These are phyloP conservation scores for Blastobotrys attinorum DNA, from an alignment of 805 yeast genomes.

Conservation along the genomic window DNA sequence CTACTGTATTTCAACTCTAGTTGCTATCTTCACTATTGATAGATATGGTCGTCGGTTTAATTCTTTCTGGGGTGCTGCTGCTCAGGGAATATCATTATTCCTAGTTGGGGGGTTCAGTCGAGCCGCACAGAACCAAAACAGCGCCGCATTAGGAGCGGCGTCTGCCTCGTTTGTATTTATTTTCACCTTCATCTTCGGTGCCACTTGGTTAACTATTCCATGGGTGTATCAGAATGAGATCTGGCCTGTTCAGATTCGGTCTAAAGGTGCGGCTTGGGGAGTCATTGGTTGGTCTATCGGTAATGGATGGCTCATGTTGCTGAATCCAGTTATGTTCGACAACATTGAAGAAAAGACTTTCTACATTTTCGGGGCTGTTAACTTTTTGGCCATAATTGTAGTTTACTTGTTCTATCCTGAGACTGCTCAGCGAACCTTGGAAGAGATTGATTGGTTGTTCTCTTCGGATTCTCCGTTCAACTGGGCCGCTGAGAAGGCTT, in stretches of 20 bases:
- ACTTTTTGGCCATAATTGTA: constrained; percentile 18
- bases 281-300: constrained; percentile 27
- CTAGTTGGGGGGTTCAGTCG: constrained; percentile 33
- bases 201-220: constrained; percentile 25
- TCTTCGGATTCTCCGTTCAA: constrained; percentile 5
- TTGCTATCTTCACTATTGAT: constrained; percentile 22
- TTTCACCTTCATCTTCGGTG: constrained; percentile 28
- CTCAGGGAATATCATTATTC: constrained; percentile 33
- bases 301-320: constrained; percentile 30
- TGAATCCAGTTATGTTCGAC: constrained; percentile 29
- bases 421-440: constrained; percentile 48
- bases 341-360: constrained; percentile 25
- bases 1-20: constrained; percentile 24
- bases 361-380: constrained; percentile 29
- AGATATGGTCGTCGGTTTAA: constrained; percentile 24
- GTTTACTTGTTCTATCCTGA: constrained; percentile 54
- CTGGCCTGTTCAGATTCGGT: constrained; percentile 24
- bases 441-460: constrained; percentile 49
- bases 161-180: constrained; percentile 31
- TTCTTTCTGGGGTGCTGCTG: constrained; percentile 22
- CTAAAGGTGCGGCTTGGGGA: constrained; percentile 19
- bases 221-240: constrained; percentile 27
- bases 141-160: constrained; percentile 29
- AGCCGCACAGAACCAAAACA: constrained; percentile 24
- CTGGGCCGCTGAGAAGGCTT: constrained; percentile 15